Conservation (phyloP, 1,284 basidiomycete species). For the Tilletia horrida region DNA sequence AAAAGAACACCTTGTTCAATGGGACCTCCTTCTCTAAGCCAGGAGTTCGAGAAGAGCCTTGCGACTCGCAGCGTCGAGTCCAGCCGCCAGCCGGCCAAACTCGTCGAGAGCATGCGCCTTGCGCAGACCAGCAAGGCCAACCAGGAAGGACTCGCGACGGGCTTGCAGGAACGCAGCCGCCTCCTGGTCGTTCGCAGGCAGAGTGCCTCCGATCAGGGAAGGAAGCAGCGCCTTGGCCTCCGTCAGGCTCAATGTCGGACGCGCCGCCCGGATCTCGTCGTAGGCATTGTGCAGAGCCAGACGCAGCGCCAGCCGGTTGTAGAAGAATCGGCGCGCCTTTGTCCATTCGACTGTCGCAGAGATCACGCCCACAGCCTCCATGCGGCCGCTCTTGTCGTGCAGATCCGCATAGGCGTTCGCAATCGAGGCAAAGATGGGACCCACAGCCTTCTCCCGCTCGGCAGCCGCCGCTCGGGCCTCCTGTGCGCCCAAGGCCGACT, state of each 20-base stretch:
- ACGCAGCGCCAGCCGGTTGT: conserved; percentile 69
- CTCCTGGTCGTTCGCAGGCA: conserved; percentile 12
- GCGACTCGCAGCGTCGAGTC: conserved; percentile 3
- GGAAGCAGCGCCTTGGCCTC: conserved; percentile 9
- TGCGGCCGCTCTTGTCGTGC: conserved; percentile 89
- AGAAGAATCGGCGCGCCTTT: conserved; percentile 81
- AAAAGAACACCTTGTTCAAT: neutral
- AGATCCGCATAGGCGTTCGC: conserved; percentile 93
- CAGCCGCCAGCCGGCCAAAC: conserved; percentile 12
- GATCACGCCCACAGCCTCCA: conserved; percentile 91
- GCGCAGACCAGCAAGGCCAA: conserved; percentile 3
- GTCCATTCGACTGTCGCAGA: conserved; percentile 68
- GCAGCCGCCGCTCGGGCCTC: conserved; percentile 64
- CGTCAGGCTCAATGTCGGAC: neutral
- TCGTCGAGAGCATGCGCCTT: conserved; percentile 11
- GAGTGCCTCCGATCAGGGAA: neutral
- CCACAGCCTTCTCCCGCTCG: conserved; percentile 75
- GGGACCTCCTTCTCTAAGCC: neutral
- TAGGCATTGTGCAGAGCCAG: conserved; percentile 3
- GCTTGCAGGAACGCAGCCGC: conserved; percentile 11
- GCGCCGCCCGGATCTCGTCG: conserved; percentile 10
- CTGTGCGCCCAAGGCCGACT: conserved; percentile 66
- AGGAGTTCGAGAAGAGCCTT: conserved; percentile 5
- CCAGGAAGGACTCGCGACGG: conserved; percentile 7
- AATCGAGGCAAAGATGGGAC: conserved; percentile 88